These are phyloP conservation scores for Scleromitrula shiraiana DNA, from an alignment of 2,329 filamentous ascomycete genomes.

Conservation along the genomic window DNA sequence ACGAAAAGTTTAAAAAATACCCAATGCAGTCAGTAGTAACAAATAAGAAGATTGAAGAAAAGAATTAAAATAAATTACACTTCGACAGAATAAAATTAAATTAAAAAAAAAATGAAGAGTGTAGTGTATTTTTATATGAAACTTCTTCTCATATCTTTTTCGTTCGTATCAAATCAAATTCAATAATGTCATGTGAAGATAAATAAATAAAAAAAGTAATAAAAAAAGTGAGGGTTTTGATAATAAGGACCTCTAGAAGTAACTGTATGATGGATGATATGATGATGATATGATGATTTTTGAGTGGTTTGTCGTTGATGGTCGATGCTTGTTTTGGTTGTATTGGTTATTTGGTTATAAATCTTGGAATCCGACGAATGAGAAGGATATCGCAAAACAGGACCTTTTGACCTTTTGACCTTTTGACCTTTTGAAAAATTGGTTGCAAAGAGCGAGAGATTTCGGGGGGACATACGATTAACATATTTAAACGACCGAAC, in stretches of 20 bases:
- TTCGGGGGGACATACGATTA: constrained; percentile 1
- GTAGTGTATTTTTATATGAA: not conserved
- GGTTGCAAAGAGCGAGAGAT: constrained; percentile 10
- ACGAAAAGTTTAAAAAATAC: too few species aligned
- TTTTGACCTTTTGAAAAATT: constrained; percentile 8
- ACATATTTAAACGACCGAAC: constrained; percentile 10
- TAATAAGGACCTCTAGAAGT: too few species aligned
- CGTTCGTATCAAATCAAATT: too few species aligned
- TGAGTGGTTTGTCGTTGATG: not conserved
- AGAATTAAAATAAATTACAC: not conserved
- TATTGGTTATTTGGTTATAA: too few species aligned
- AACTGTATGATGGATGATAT: too few species aligned
- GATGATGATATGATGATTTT: not conserved
- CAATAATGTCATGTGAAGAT: too few species aligned
- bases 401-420: not conserved
- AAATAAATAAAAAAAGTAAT: too few species aligned
- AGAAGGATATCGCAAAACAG: constrained; percentile 7
- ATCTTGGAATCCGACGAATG: constrained; percentile 1
- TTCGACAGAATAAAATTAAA: not conserved
- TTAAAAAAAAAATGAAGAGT: not conserved
- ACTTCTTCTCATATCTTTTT: too few species aligned
- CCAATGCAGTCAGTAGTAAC: not conserved
- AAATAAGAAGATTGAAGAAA: not conserved
- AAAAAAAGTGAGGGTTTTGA: too few species aligned
- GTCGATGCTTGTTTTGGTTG: constrained; percentile 7